Evolutionary conservation across 164 flowering plant species (phyloP).

Genomic region (Nymphaea colorata): DNA sequence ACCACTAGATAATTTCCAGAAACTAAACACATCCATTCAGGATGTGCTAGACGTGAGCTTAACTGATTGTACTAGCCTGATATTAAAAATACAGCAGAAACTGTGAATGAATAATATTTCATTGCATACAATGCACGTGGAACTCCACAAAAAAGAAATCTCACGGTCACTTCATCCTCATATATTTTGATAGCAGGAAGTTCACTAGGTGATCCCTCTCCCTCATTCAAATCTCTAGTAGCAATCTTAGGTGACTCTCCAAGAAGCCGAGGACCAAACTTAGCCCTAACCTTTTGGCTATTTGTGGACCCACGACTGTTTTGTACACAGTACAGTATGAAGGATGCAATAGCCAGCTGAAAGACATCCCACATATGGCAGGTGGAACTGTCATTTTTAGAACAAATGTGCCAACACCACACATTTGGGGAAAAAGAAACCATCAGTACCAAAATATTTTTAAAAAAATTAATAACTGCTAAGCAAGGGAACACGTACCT

Average conservation of each 20-base stretch:
- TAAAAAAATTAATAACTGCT: neutral
- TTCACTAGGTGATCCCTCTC: conserved; percentile 31
- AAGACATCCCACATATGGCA: conserved; percentile 96
- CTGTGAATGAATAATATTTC: too few relatives aligned
- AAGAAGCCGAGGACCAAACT: conserved; percentile 57
- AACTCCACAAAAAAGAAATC: conserved; percentile 86
- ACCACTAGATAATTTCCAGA: too few relatives aligned
- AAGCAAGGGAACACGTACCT: conserved; percentile 34
- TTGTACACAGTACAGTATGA: conserved; percentile 57
- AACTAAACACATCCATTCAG: too few relatives aligned
- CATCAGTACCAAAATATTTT: neutral
- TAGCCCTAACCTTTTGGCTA: conserved; percentile 25
- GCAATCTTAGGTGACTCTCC: conserved; percentile 74
- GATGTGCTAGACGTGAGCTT: too few relatives aligned
- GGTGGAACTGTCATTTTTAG: conserved; percentile 42
- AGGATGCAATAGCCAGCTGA: conserved; percentile 88
- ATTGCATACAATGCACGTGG: conserved; percentile 47
- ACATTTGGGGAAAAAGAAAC: neutral
- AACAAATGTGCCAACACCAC: neutral
- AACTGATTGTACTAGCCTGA: too few relatives aligned
- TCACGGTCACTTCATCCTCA: conserved; percentile 76
- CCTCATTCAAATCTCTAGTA: conserved; percentile 41
- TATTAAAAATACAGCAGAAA: too few relatives aligned
- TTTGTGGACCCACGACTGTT: conserved; percentile 35
- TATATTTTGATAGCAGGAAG: conserved; percentile 77